Evolutionary conservation across 768 basidiomycete species (phyloP), one percentile per base, ranked within the genome.

Genomic region (Tylopilus felleus): DNA sequence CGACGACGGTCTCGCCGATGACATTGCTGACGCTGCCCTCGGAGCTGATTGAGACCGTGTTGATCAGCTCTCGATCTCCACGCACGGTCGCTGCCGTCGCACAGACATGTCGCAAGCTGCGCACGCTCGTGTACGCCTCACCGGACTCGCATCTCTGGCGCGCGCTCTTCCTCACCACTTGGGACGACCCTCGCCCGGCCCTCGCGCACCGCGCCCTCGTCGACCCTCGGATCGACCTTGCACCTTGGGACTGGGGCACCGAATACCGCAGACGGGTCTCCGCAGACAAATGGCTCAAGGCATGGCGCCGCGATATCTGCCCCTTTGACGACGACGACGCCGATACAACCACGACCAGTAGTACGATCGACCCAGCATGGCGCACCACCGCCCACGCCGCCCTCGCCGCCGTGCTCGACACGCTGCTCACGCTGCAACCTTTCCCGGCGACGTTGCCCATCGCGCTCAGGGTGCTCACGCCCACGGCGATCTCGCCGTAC

Each of bases 161-260:
- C 23, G 71, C 74, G 35, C 67, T 81, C 29, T 82, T 77, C 60
- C 71, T 82, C 22, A 63, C 71, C 1, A 69, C 66, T 2, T 82
- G 80, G 63, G 81, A 82, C 52, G 79, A 82, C 51, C 81, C 80
- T 0, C 66, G 78, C 29, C 60, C 64, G 12, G 71, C 71, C 8
- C 57, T 69, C 27, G 52, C 57, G 27, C 64, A 73, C 16, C 47
- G 66, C 16, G 56, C 60, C 5, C 58, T 60, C 17, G 19, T 73
- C 8, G 66, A 66, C 25, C 64, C 66, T 25, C 60, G 66, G 19
- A 48, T 57, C 22, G 56, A 62, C 21, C 50, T 55, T 49, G 22
- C 51, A 31, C 4, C 33, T 2, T 66, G 57, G 49, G 51, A 72
- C 49, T 70, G 61, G 64, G 63, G 63, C 8, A 46, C 14, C 1